Percentiles rank a stretch among this genome's conserved stretches.
Conservation (phyloP, 192 early-diverging fungal genomes). For the Cetraspora pellucida region DNA sequence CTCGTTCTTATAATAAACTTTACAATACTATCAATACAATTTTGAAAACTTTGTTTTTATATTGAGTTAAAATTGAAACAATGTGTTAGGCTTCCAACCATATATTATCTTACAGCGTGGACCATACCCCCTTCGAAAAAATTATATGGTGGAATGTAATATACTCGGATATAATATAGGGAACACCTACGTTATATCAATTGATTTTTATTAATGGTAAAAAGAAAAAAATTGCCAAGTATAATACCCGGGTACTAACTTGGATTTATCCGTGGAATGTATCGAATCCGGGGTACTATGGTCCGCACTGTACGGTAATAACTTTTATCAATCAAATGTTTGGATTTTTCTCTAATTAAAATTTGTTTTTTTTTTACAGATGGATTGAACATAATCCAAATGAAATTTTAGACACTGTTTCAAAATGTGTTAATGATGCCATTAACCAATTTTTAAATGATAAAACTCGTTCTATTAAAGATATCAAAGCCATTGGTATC, state of each 20-base stretch:
- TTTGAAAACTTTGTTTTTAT: background rate
- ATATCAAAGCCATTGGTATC: conserved; percentile 78
- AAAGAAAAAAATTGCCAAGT: background rate
- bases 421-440: conserved; percentile 68
- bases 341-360: background rate
- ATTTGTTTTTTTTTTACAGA: conserved; percentile 38
- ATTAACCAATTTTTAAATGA: conserved; percentile 59
- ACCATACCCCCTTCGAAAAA: too few relatives aligned
- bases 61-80: too few relatives aligned
- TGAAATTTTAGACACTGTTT: conserved; percentile 70
- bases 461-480: conserved; percentile 57
- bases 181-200: too few relatives aligned
- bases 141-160: too few relatives aligned
- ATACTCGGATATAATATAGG: too few relatives aligned
- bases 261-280: too few relatives aligned
- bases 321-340: background rate
- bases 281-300: too few relatives aligned
- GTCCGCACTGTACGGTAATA: too few relatives aligned
- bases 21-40: background rate
- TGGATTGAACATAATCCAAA: conserved; percentile 91
- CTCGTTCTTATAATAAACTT: background rate
- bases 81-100: too few relatives aligned
- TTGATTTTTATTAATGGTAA: too few relatives aligned
- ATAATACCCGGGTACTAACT: too few relatives aligned
- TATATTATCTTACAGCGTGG: too few relatives aligned